These are phyloP conservation scores for Saccharomycopsis fodiens DNA, from an alignment of 805 yeast genomes.

Conservation along the genomic window DNA sequence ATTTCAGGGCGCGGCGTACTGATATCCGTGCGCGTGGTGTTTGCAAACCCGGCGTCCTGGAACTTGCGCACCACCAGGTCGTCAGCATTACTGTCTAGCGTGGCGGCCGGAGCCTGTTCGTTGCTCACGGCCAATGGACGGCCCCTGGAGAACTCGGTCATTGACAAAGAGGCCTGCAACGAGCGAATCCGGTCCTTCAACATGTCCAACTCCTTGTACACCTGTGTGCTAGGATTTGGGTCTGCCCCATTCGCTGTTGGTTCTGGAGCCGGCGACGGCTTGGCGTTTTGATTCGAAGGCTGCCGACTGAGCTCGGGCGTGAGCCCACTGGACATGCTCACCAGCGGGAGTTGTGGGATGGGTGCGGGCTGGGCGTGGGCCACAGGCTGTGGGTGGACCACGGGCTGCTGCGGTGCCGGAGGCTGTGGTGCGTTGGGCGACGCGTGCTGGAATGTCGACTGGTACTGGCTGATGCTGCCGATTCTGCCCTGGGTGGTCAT, in stretches of 20 bases:
- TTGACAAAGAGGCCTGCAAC: constrained; percentile 13
- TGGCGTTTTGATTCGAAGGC: background rate
- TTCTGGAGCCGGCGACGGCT: background rate
- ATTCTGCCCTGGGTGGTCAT: background rate
- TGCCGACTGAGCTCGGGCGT: background rate
- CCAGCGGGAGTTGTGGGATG: background rate
- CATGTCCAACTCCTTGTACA: constrained; percentile 13
- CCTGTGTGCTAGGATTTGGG: background rate
- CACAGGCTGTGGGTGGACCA: too few relatives aligned
- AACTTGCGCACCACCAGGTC: background rate
- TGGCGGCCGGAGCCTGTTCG: background rate
- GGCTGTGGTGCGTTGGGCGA: background rate
- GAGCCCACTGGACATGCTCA: background rate
- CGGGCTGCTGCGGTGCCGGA: too few relatives aligned
- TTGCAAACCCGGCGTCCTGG: background rate
- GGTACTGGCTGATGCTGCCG: background rate
- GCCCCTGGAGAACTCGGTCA: constrained; percentile 10
- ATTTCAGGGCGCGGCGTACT: background rate
- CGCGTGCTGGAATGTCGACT: background rate
- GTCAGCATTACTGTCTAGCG: background rate
- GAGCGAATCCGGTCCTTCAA: constrained; percentile 15
- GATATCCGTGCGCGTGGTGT: background rate
- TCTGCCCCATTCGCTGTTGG: background rate
- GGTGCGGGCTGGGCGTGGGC: too few relatives aligned
- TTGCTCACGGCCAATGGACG: background rate